Conservation (phyloP, 2,329 filamentous ascomycete species). For the Pseudogymnoascus sp. region DNA sequence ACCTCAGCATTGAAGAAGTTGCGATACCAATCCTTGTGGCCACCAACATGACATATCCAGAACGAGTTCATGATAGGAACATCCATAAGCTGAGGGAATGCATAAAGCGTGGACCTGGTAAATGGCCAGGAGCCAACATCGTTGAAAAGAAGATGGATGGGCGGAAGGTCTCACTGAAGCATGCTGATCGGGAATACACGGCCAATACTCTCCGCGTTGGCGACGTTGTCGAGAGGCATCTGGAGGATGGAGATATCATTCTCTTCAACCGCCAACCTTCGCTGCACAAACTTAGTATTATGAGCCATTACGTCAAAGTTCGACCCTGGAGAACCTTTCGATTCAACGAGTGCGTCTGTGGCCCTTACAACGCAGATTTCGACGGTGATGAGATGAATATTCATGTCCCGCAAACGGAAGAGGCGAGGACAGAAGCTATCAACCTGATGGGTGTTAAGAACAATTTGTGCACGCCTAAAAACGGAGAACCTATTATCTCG, state of each 20-base stretch:
- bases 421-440: conserved; percentile 89
- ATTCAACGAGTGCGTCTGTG: conserved; percentile 96
- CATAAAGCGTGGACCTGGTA: conserved; percentile 65
- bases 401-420: conserved; percentile 95
- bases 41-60: conserved; percentile 92
- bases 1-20: conserved; percentile 86
- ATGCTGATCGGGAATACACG: conserved; percentile 62
- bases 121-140: conserved; percentile 84
- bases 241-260: conserved; percentile 92
- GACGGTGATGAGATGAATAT: conserved; percentile 99
- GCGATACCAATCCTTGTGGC: conserved; percentile 88
- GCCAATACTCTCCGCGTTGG: conserved; percentile 71
- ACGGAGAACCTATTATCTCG: conserved; percentile 95
- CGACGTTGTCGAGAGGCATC: conserved; percentile 86
- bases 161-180: conserved; percentile 69
- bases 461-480: conserved; percentile 92
- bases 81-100: conserved; percentile 71
- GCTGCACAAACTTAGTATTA: conserved; percentile 96
- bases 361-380: conserved; percentile 97
- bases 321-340: conserved; percentile 93
- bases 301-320: conserved; percentile 89
- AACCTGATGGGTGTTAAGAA: conserved; percentile 97
- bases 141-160: conserved; percentile 63
- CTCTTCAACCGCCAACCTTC: conserved; percentile 98
- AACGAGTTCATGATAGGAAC: conserved; percentile 78